Percentiles rank a stretch among this genome's conserved stretches.
These are phyloP conservation scores for Vigna reflexopilosa DNA, from an alignment of 306 rosid species.

Conservation along the genomic window DNA sequence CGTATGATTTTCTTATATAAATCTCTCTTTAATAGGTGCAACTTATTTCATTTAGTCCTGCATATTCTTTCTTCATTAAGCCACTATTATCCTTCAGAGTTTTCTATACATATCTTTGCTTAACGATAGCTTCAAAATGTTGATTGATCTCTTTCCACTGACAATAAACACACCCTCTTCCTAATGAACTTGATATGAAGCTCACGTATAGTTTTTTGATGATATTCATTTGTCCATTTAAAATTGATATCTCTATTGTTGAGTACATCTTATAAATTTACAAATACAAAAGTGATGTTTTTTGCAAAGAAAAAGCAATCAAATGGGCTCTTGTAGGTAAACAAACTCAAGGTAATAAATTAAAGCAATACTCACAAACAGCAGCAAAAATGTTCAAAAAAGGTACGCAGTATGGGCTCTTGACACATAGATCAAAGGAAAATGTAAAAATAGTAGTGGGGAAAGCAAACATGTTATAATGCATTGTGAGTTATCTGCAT, in stretches of 20 bases:
- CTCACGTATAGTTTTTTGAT: not conserved
- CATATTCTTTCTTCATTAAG: not conserved
- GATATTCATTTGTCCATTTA: not conserved
- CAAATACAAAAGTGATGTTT: not conserved
- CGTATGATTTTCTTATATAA: not conserved
- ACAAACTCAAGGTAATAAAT: not conserved
- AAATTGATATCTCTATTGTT: not conserved
- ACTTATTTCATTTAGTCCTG: not conserved
- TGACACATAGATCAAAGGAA: slow-evolving; percentile 30
- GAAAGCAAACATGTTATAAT: slow-evolving; percentile 35
- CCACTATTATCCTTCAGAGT: not conserved
- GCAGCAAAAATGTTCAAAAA: slow-evolving; percentile 9
- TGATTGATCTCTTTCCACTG: not conserved
- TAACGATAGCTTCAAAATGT: not conserved
- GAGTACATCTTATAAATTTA: not conserved
- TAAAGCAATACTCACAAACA: slow-evolving; percentile 1
- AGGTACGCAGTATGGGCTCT: not conserved
- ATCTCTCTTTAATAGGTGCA: not conserved
- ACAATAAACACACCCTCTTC: not conserved
- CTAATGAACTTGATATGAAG: slow-evolving; percentile 8
- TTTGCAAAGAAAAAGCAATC: not conserved
- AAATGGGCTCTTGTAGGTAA: not conserved
- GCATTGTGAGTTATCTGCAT: slow-evolving; percentile 15
- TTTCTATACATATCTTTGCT: no score
- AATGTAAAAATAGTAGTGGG: slow-evolving; percentile 17